phyloP scores from a whole-genome alignment of 106 monocot genomes.

The Acorus calamus region DNA sequence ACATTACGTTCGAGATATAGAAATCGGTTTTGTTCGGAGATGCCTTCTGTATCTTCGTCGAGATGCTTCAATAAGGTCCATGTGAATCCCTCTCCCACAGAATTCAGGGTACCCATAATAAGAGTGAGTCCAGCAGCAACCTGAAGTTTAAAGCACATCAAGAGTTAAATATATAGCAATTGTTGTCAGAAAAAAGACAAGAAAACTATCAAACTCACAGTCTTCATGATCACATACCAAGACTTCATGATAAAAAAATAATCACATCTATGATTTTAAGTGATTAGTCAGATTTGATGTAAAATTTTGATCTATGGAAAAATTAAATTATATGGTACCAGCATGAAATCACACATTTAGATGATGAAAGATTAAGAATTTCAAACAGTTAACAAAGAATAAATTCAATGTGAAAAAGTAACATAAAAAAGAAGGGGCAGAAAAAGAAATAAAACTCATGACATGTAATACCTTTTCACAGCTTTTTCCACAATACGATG shows the following conservation, averaged over 20 bases:
- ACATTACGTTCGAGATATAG: conserved; percentile 40
- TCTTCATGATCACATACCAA: conserved; percentile 3
- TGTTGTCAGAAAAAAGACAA: too few relatives aligned
- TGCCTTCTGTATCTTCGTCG: conserved; percentile 25
- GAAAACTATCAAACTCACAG: too few relatives aligned
- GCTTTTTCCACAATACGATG: conserved; percentile 34
- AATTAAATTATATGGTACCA: too few relatives aligned
- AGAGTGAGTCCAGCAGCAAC: conserved; percentile 27
- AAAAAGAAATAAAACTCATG: not conserved
- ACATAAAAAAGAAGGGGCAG: not conserved
- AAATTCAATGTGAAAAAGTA: not conserved
- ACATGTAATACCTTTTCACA: conserved; percentile 40
- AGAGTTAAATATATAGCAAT: too few relatives aligned
- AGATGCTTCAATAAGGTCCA: conserved; percentile 49
- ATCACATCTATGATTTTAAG: too few relatives aligned
- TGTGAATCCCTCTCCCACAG: conserved; percentile 32
- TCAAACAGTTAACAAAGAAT: too few relatives aligned
- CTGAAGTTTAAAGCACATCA: conserved; percentile 10
- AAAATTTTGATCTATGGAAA: too few relatives aligned
- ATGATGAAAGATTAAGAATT: too few relatives aligned
- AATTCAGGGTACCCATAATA: conserved; percentile 36
- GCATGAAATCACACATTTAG: too few relatives aligned
- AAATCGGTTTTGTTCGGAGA: conserved; percentile 11
- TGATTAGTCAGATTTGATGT: too few relatives aligned
- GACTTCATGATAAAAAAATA: conserved; percentile 1